phyloP scores from a whole-genome alignment of 129 eudicot species.

The Sambucus nigra region DNA sequence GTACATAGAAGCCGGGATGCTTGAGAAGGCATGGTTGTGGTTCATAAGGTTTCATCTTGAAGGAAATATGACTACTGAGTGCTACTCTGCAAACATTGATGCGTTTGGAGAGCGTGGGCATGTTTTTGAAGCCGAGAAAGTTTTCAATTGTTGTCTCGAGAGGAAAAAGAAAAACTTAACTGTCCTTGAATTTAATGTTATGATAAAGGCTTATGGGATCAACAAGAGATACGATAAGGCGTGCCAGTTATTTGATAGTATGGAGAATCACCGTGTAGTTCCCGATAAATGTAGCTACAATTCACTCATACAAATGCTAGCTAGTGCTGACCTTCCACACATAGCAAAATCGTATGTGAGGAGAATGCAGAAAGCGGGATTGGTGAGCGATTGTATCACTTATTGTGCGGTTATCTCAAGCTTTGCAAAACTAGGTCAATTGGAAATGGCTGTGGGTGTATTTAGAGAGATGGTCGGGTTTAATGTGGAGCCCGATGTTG shows the following conservation, averaged over 20 bases:
- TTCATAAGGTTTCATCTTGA: slow-evolving; percentile 61
- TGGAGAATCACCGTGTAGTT: slow-evolving; percentile 45
- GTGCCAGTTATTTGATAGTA: slow-evolving; percentile 49
- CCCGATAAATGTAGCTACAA: slow-evolving; percentile 75
- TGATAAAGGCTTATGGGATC: slow-evolving; percentile 84
- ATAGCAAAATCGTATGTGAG: slow-evolving; percentile 45
- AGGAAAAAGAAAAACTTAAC: slow-evolving; percentile 28
- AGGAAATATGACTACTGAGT: slow-evolving; percentile 67
- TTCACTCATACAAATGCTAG: slow-evolving; percentile 59
- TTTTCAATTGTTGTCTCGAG: slow-evolving; percentile 48
- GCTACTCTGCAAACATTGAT: slow-evolving; percentile 84
- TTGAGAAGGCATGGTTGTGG: slow-evolving; percentile 63
- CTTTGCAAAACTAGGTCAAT: slow-evolving; percentile 38
- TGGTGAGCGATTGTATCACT: slow-evolving; percentile 54
- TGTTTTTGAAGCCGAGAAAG: slow-evolving; percentile 59
- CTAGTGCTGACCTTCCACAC: slow-evolving; percentile 52
- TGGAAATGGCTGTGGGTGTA: slow-evolving; percentile 44
- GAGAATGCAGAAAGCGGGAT: slow-evolving; percentile 56
- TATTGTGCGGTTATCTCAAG: slow-evolving; percentile 81
- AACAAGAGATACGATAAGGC: slow-evolving; percentile 61
- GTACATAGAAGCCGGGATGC: slow-evolving; percentile 72
- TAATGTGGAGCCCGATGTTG: slow-evolving; percentile 53
- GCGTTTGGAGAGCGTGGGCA: slow-evolving; percentile 78
- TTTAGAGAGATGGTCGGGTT: slow-evolving; percentile 55
- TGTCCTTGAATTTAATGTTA: slow-evolving; percentile 75